These are phyloP conservation scores for Ceratocystis destructans DNA, from an alignment of 2,329 filamentous ascomycete species.

Conservation along the genomic window DNA sequence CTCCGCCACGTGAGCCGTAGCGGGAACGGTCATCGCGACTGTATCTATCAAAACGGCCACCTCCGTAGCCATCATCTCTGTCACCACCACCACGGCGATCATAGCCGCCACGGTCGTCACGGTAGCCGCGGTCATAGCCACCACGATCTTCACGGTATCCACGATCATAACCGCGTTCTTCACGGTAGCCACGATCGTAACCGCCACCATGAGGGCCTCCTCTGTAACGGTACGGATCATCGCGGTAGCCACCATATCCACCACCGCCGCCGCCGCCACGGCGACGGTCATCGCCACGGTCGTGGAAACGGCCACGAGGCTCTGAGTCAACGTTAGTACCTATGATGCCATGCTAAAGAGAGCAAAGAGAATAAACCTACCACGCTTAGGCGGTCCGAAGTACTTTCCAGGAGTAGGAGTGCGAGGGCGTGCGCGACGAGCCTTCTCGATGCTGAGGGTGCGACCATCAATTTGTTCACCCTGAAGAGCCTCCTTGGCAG, in stretches of 20 bases:
- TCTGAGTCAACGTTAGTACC: constrained; percentile 22
- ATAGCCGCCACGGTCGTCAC: constrained; percentile 30
- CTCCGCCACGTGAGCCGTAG: constrained; percentile 27
- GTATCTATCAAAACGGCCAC: constrained; percentile 24
- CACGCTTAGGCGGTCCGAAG: constrained; percentile 95
- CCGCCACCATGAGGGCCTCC: constrained; percentile 34
- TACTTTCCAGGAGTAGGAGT: constrained; percentile 98
- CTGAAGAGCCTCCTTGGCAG: constrained; percentile 89
- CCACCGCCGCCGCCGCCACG: constrained; percentile 42
- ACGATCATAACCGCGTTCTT: constrained; percentile 34
- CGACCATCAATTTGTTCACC: constrained; percentile 91
- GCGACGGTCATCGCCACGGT: constrained; percentile 52
- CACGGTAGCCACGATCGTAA: constrained; percentile 38
- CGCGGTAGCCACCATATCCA: constrained; percentile 35
- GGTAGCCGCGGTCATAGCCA: constrained; percentile 28
- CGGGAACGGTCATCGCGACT: constrained; percentile 26
- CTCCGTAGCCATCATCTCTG: constrained; percentile 30
- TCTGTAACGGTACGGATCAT: constrained; percentile 46
- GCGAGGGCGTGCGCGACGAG: constrained; percentile 82
- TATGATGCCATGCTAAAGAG: background rate
- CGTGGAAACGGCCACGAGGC: constrained; percentile 33
- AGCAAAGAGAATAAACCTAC: constrained; percentile 38
- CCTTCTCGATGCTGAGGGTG: constrained; percentile 97
- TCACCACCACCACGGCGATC: constrained; percentile 39
- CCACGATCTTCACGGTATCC: constrained; percentile 39